Conservation (phyloP, 2,329 filamentous ascomycete genomes). For the Berkeleyomyces rouxiae region DNA sequence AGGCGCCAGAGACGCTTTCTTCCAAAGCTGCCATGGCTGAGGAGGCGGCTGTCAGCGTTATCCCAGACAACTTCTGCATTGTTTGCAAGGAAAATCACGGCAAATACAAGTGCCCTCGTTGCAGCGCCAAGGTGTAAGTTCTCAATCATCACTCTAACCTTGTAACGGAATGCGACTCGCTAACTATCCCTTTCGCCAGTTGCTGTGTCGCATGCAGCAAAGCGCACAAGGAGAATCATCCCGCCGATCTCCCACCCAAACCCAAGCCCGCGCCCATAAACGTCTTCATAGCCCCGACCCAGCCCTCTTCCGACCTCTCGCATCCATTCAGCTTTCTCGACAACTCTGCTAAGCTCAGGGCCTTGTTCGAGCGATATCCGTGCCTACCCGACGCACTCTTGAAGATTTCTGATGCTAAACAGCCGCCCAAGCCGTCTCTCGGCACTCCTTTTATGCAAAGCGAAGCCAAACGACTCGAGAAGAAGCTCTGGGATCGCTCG, state of each 20-base stretch:
- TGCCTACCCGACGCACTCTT: slow-evolving; percentile 29
- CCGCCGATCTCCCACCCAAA: slow-evolving; percentile 23
- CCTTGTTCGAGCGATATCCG: slow-evolving; percentile 38
- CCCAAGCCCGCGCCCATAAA: slow-evolving; percentile 16
- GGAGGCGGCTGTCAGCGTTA: background rate
- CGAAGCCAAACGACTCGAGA: slow-evolving; percentile 17
- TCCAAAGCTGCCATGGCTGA: background rate
- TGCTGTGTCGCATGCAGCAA: slow-evolving; percentile 44
- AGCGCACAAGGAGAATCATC: slow-evolving; percentile 33
- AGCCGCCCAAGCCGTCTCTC: slow-evolving; percentile 23
- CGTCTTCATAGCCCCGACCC: slow-evolving; percentile 9
- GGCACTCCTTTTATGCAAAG: slow-evolving; percentile 12
- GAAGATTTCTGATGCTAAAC: slow-evolving; percentile 33
- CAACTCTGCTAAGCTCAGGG: slow-evolving; percentile 30
- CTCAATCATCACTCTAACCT: background rate
- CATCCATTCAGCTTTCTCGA: slow-evolving; percentile 38
- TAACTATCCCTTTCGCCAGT: slow-evolving; percentile 21
- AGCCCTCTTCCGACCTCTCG: slow-evolving; percentile 13
- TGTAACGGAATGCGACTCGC: slow-evolving; percentile 6
- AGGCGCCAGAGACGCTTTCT: background rate
- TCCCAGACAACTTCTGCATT: slow-evolving; percentile 25
- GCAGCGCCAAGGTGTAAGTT: slow-evolving; percentile 40
- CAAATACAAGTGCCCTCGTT: slow-evolving; percentile 49
- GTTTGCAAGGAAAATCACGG: slow-evolving; percentile 34
- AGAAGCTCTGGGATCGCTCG: slow-evolving; percentile 39